phyloP scores from a whole-genome alignment of 352 stramenopile species.

The Globisporangium heterothallicum region DNA sequence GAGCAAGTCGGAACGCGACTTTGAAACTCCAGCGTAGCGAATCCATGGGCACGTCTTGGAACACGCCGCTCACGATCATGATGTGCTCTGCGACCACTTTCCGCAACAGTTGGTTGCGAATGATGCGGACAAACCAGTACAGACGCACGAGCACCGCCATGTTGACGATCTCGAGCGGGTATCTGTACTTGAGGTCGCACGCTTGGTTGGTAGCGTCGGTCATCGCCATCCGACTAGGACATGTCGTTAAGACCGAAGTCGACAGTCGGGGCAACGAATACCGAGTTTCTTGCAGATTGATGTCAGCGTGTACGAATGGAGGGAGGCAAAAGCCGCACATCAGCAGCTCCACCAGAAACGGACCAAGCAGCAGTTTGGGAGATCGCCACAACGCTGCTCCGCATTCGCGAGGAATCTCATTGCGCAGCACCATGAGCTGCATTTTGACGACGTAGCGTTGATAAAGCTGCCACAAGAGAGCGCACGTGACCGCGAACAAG shows the following conservation, averaged over 20 bases:
- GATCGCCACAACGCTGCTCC: conserved; percentile 18
- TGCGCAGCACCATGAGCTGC: conserved; percentile 45
- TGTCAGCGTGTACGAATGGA: conserved; percentile 38
- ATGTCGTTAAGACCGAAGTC: conserved; percentile 11
- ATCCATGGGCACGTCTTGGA: conserved; percentile 27
- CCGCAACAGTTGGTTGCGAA: conserved; percentile 46
- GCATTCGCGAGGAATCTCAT: conserved; percentile 26
- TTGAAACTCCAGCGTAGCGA: conserved; percentile 56
- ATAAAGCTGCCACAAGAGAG: conserved; percentile 36
- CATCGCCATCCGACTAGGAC: conserved; percentile 22
- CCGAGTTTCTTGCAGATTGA: conserved; percentile 42
- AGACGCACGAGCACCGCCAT: conserved; percentile 50
- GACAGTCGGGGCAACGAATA: conserved; percentile 21
- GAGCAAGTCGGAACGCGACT: conserved; percentile 38
- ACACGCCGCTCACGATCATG: conserved; percentile 18
- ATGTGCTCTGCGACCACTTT: conserved; percentile 28
- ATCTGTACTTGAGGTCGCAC: conserved; percentile 46
- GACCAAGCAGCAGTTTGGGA: conserved; percentile 25
- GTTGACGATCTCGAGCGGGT: conserved; percentile 60
- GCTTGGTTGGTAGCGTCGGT: conserved; percentile 5
- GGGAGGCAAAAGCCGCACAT: conserved; percentile 37
- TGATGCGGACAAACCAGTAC: conserved; percentile 51
- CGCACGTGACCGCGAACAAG: conserved; percentile 33
- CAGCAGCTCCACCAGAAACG: conserved; percentile 39
- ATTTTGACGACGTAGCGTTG: conserved; percentile 47